Evolutionary conservation across 2,329 filamentous ascomycete genomes (phyloP), one percentile per base, ranked within the genome.

Genomic region (Epichloe baconii): DNA sequence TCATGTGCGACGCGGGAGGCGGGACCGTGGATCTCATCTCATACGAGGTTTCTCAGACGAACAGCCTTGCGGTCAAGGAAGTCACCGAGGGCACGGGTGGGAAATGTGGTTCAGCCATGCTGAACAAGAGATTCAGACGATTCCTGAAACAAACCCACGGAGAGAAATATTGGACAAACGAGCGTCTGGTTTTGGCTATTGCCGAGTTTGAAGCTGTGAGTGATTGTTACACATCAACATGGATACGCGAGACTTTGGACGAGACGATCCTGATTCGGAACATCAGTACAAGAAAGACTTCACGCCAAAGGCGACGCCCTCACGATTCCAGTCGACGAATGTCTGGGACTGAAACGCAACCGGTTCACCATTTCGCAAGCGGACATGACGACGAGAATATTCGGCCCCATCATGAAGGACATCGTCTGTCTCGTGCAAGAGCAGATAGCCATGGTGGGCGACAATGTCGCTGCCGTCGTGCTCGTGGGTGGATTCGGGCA

Each of bases 361-460:
- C 58, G 55, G 34, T 61, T 55, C 50, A 65, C 62, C 2, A 61
- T 68, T 56, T 50, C 66, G n/a, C 61, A 78, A 64, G 49, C 84
- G 80, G 62, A 42, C 77, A 90, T 66, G 84, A 88, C 59, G 77
- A 84, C 65, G 76, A 71, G 58, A 78, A 65, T 69, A 12, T 67
- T 68, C 51, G 64, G 65, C 4, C 66, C 66, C 5, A 68, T 69
- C 57, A 71, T 57, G 65, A 77, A 63, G 64, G 62, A 71, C 19
- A 64, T 70, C n/a, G 61, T 68, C 3, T 66, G 67, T 2, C 66
- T 71, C 4, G 67, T 75, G 45, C 65, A 68, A 40, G 71, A 69
- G 46, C 66, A 69, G 49, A 63, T 69, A 31, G 57, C 59, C 12
- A 65, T 68, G 66, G 66, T 63, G 3, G 64, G 62, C 15, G 57